Evolutionary conservation across 768 basidiomycete genomes (phyloP).

Genomic region (Boletales sp.): DNA sequence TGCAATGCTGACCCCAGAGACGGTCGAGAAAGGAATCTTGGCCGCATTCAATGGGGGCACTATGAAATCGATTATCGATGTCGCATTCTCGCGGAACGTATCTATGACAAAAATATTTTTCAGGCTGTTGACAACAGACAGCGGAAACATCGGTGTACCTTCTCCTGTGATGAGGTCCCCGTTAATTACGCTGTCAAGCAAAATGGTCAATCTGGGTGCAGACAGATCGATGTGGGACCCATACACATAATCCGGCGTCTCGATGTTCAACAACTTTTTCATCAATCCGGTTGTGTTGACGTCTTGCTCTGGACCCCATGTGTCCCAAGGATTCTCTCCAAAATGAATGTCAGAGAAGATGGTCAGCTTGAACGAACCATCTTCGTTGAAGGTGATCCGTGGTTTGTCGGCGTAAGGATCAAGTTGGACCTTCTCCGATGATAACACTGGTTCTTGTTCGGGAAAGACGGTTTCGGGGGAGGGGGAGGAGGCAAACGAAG

Average conservation of each 20-base stretch:
- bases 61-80: conserved; percentile 60
- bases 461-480: not conserved
- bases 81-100: conserved; percentile 65
- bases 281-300: conserved; percentile 58
- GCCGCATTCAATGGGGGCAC: conserved; percentile 56
- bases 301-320: conserved; percentile 67
- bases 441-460: not conserved
- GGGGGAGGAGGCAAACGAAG: not conserved
- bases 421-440: conserved; percentile 5
- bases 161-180: conserved; percentile 76
- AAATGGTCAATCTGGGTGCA: not conserved
- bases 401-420: conserved; percentile 46
- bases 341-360: conserved; percentile 75
- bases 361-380: conserved; percentile 68
- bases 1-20: conserved; percentile 54
- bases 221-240: conserved; percentile 16
- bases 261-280: conserved; percentile 49
- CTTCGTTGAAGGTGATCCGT: conserved; percentile 50
- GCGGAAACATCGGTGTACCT: conserved; percentile 32
- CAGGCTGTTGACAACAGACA: not conserved
- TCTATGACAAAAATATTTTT: conserved; percentile 34
- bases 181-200: conserved; percentile 52
- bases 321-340: conserved; percentile 72
- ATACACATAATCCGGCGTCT: conserved; percentile 69
- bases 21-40: conserved; percentile 61